Conservation (phyloP, 1,284 basidiomycete species). For the Heterobasidion annosum region DNA sequence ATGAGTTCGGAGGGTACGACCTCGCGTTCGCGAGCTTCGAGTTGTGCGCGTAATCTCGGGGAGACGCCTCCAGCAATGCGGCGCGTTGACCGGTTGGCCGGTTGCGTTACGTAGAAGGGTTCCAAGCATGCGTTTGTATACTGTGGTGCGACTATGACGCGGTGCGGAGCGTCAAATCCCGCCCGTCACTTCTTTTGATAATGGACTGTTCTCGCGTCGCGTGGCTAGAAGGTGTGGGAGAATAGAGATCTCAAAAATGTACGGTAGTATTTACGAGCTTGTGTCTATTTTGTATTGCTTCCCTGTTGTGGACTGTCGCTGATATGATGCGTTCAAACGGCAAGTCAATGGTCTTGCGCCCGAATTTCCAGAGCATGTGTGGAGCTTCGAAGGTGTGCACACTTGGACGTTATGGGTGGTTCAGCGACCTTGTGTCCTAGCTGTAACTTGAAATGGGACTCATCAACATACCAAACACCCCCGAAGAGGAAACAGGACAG, state of each 20-base stretch:
- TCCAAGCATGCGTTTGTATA: not conserved
- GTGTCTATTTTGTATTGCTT: not conserved
- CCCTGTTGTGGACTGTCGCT: not conserved
- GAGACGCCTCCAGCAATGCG: not conserved
- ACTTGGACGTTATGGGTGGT: not conserved
- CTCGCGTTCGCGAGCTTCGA: slow-evolving; percentile 91
- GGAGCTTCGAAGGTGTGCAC: not conserved
- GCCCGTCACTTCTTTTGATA: not conserved
- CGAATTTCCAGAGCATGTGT: not conserved
- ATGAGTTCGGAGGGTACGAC: slow-evolving; percentile 95
- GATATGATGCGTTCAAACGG: not conserved
- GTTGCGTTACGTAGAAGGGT: not conserved
- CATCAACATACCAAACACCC: no score
- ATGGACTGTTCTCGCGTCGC: not conserved
- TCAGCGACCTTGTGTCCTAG: no score
- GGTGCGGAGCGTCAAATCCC: no score
- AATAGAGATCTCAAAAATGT: no score
- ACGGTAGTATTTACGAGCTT: not conserved
- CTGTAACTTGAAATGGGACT: no score
- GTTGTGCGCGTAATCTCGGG: slow-evolving; percentile 13
- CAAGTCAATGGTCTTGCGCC: not conserved
- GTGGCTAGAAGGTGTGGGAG: not conserved
- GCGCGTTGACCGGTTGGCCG: not conserved
- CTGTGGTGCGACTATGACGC: not conserved
- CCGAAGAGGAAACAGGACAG: no score